phyloP scores from a whole-genome alignment of 768 basidiomycete genomes.

The Tricholoma hemisulphureum region DNA sequence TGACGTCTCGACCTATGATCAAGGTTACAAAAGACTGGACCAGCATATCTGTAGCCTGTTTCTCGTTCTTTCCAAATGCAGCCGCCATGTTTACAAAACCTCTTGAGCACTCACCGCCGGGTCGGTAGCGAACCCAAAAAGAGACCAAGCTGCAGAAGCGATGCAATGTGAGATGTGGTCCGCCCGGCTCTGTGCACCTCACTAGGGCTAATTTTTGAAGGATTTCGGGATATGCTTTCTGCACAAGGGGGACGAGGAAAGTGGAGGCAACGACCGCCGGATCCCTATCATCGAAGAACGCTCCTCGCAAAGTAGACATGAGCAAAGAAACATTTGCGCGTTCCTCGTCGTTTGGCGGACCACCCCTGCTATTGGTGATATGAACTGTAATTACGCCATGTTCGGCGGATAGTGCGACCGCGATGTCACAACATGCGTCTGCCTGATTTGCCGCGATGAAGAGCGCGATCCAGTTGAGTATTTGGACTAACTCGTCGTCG shows the following conservation, averaged over 20 bases:
- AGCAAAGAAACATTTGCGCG: slow-evolving; percentile 7
- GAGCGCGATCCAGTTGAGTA: slow-evolving; percentile 16
- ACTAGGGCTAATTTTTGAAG: slow-evolving; percentile 10
- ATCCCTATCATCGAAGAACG: slow-evolving; percentile 3
- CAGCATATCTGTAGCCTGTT: slow-evolving; percentile 3
- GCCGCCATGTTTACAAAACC: slow-evolving; percentile 6
- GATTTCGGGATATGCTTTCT: slow-evolving; percentile 8
- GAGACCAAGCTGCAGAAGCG: slow-evolving; percentile 6
- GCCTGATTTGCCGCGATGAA: slow-evolving; percentile 7
- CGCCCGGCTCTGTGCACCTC: neutral
- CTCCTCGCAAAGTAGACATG: slow-evolving; percentile 6
- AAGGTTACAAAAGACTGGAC: slow-evolving; percentile 8
- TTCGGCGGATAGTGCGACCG: slow-evolving; percentile 11
- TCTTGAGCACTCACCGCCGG: slow-evolving; percentile 11
- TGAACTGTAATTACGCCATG: slow-evolving; percentile 6
- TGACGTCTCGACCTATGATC: slow-evolving; percentile 3
- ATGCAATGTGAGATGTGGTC: slow-evolving; percentile 1
- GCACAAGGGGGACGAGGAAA: slow-evolving; percentile 8
- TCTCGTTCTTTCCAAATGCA: neutral
- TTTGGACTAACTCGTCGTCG: slow-evolving; percentile 6
- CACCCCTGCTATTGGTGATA: slow-evolving; percentile 10
- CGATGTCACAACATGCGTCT: slow-evolving; percentile 7
- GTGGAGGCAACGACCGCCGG: neutral
- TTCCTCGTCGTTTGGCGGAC: slow-evolving; percentile 7
- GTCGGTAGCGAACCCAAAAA: slow-evolving; percentile 6